phyloP scores from a whole-genome alignment of 305 asterid genomes.

The Solanum hybrid region DNA sequence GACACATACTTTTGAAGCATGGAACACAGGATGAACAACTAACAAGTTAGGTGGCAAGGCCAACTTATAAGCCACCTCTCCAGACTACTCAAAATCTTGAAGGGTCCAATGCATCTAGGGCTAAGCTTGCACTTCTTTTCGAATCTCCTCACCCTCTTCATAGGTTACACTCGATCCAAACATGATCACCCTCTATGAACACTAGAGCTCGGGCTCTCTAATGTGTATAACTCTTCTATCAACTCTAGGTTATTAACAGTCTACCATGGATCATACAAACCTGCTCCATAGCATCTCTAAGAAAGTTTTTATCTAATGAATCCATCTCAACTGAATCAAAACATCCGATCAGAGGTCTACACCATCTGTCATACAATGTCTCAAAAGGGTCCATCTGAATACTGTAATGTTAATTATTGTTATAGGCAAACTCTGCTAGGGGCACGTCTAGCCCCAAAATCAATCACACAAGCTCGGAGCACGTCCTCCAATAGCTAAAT shows the following conservation, averaged over 20 bases:
- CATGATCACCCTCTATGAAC: not conserved
- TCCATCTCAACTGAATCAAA: not conserved
- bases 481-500: not conserved
- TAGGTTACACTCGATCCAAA: not conserved
- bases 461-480: not conserved
- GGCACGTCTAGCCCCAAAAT: not conserved
- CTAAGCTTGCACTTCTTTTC: not conserved
- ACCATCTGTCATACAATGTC: not conserved
- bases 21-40: not conserved
- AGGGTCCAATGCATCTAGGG: not conserved
- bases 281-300: not conserved
- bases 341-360: not conserved
- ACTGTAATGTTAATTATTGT: not conserved
- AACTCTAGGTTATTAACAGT: not conserved
- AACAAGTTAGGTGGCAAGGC: not conserved
- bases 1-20: not conserved
- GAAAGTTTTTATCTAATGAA: not conserved
- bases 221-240: not conserved
- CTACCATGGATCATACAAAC: not conserved
- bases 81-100: not conserved
- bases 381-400: no score
- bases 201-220: not conserved
- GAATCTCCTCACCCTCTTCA: not conserved
- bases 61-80: not conserved
- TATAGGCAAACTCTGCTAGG: not conserved